Evolutionary conservation across 2,329 filamentous ascomycete genomes (phyloP), one percentile per base, ranked within the genome.

Genomic region (Helminthosporium solani): DNA sequence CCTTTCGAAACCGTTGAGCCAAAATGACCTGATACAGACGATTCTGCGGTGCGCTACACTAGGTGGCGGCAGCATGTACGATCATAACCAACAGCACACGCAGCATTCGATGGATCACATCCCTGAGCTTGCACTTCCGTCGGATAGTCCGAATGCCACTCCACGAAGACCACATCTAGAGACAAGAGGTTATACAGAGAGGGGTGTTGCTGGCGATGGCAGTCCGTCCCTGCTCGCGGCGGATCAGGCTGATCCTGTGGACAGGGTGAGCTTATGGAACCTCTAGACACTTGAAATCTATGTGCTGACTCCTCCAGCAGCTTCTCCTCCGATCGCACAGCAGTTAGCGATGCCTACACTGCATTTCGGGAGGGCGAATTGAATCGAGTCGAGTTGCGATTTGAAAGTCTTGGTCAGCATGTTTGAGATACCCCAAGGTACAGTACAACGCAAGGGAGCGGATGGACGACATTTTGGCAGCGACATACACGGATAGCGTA

Each of bases 41-140:
- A 97, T 99, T 49, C 81, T 97, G 54, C 96, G 96, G 70, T 97
- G 92, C 67, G 92, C 90, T 11, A 96, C 94, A 3, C 84, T 97
- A 9, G 28, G 28, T 31, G 35, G 35, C 27, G 90, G 89, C 42
- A 86, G 86, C 40, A 77, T 95, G 42, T 79, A 92, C 42, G 88
- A 94, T 68, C 87, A 90, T 71, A 57, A 78, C 68, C 53, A 78
- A 38, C 28, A 31, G 7, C 56, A 61, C 38, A 30, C 49, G 5
- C 56, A 59, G 8, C 56, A 61, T 39, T 30, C 49, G 5, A 51
- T 56, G 39, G 52, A 66, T 34, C 61, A 53, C 40, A 50, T 59
- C 28, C 66, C 70, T 27, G 64, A 63, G 38, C 63, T 71, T 65
- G 75, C 61, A 67, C 73, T 66, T 57, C 39, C 52, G 5, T 33